Evolutionary conservation across 768 basidiomycete species (phyloP), one percentile per base, ranked within the genome.

Genomic region (Pleurotus eryngii): DNA sequence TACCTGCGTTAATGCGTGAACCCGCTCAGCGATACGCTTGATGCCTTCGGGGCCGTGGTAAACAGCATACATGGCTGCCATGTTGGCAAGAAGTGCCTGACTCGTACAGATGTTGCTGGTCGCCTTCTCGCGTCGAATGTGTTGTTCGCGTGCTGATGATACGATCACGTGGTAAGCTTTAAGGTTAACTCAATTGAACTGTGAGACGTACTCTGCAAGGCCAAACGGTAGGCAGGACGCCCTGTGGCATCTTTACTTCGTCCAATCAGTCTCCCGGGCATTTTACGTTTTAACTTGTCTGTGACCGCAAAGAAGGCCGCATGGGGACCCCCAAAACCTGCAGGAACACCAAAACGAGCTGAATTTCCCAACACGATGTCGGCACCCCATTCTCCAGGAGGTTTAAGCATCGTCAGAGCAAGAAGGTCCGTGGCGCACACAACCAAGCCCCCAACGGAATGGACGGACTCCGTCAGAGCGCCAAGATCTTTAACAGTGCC

Each of bases 41-140:
- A 99, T 80, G 57, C 95, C 95, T 45, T 77, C 80, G 0, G 97
- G 90, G 9, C 97, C 97, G 67, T 99, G 97, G 70, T 97, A 98
- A 18, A 98, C 85, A 5, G 95, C 95, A 67, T 94, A 95, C 96
- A 99, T 98, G 37, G 95, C 95, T 17, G 97, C 93, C 93, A 98
- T 98, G 74, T 99, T 99, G 17, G 97, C 97, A 24, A 99, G 89
- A 15, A 99, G 84, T 0, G 94, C 97, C 73, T 99, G 95, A 63
- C 91, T 92, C 5, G 97, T 99, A 69, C 97, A 99, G 58, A 99
- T 97, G 68, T 98, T 98, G 67, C 92, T 95, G 3, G 97, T 99
- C 0, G 97, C 96, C 75, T 95, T 98, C 70, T 99, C 96, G 18
- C 96, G 90, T 58, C 96, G 89, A 61, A 98, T 97, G 67, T 97